phyloP scores from a whole-genome alignment of 129 eudicot species.

The Artemisia argyi region DNA sequence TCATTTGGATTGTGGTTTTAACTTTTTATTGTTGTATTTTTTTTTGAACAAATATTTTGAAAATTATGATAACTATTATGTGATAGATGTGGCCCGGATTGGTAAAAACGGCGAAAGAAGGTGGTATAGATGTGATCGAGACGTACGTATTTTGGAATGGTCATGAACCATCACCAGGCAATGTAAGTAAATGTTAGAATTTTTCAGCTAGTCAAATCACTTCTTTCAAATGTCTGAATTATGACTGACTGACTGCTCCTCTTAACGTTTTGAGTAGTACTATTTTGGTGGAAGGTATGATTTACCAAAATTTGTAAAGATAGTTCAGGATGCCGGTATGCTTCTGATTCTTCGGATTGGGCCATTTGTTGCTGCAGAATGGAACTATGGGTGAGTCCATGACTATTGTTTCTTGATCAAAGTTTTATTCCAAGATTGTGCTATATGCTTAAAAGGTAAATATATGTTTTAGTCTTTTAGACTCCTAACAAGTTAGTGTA shows the following conservation, averaged over 20 bases:
- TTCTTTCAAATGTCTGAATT: not conserved
- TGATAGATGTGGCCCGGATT: conserved; percentile 97
- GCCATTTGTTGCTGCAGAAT: conserved; percentile 97
- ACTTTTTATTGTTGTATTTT: not conserved
- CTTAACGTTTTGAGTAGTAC: conserved; percentile 44
- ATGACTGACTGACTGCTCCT: not conserved
- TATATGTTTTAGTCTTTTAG: not conserved
- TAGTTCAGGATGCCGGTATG: conserved; percentile 87
- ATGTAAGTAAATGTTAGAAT: conserved; percentile 44
- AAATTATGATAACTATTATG: not conserved
- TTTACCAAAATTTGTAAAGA: conserved; percentile 88
- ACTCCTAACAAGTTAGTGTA: conserved; percentile 24
- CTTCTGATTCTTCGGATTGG: conserved; percentile 89
- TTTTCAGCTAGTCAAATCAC: not conserved
- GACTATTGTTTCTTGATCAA: not conserved
- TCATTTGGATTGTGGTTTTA: no score
- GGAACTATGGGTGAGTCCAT: conserved; percentile 84
- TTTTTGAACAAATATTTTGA: no score
- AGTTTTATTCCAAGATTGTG: not conserved
- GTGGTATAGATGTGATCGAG: conserved; percentile 86
- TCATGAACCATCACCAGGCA: conserved; percentile 88
- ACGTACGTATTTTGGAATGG: conserved; percentile 99
- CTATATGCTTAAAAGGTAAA: conserved; percentile 3
- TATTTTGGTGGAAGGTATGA: conserved; percentile 94
- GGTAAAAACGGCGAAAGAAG: conserved; percentile 88